These are phyloP conservation scores for Nasturtium officinale DNA, from an alignment of 345 rosid species.

Conservation along the genomic window DNA sequence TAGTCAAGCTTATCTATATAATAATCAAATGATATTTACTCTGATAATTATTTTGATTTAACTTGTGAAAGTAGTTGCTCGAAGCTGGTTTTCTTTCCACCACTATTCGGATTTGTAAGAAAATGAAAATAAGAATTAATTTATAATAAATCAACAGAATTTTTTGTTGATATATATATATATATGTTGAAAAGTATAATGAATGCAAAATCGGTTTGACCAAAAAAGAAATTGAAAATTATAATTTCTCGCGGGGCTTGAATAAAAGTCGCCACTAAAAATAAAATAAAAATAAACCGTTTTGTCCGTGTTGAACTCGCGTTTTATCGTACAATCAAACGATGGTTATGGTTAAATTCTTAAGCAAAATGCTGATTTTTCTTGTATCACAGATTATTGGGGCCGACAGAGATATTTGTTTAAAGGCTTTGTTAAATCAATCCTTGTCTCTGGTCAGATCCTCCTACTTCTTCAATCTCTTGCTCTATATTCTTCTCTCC, in stretches of 20 bases:
- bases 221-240: too few species aligned
- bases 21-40: background rate
- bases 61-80: background rate
- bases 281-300: slow-evolving; percentile 45
- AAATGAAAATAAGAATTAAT: too few species aligned
- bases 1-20: background rate
- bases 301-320: slow-evolving; percentile 65
- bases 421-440: slow-evolving; percentile 14
- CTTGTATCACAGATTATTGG: slow-evolving; percentile 9
- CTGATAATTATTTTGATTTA: background rate
- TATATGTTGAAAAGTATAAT: too few species aligned
- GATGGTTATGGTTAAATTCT: slow-evolving; percentile 19
- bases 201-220: too few species aligned
- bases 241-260: background rate
- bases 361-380: slow-evolving; percentile 28
- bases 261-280: slow-evolving; percentile 10
- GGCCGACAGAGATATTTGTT: background rate
- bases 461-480: background rate
- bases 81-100: background rate
- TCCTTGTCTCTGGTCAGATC: slow-evolving; percentile 32
- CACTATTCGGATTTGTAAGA: too few species aligned
- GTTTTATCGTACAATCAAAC: slow-evolving; percentile 45
- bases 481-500: slow-evolving; percentile 16
- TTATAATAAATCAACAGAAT: too few species aligned
- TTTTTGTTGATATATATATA: too few species aligned